These are phyloP conservation scores for Amanita polypyramis DNA, from an alignment of 768 basidiomycete genomes.

Conservation along the genomic window DNA sequence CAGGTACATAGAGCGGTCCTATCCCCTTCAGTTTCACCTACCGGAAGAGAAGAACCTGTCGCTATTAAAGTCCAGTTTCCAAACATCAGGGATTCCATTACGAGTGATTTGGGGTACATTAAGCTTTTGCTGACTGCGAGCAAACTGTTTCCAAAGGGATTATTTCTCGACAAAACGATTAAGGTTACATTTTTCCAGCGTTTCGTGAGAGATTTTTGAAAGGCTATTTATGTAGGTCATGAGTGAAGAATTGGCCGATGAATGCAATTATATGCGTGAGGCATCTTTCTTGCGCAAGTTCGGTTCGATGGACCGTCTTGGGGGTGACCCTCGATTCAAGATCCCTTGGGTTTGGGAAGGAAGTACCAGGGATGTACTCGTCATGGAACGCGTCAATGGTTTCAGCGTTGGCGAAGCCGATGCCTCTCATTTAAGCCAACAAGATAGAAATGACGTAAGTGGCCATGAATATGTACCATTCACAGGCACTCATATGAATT, in stretches of 20 bases:
- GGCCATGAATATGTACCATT: background rate
- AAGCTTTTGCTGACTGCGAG: constrained; percentile 75
- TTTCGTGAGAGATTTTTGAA: background rate
- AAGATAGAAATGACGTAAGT: constrained; percentile 63
- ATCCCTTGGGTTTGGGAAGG: constrained; percentile 83
- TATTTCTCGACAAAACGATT: constrained; percentile 86
- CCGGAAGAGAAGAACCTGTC: constrained; percentile 43
- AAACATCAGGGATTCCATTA: constrained; percentile 77
- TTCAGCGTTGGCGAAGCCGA: constrained; percentile 64
- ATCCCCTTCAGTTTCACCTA: constrained; percentile 38
- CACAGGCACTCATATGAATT: background rate
- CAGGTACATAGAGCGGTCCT: constrained; percentile 83
- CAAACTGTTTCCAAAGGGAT: constrained; percentile 71
- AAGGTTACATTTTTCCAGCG: constrained; percentile 28
- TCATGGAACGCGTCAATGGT: constrained; percentile 82
- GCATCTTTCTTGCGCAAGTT: constrained; percentile 63
- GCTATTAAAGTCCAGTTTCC: constrained; percentile 95
- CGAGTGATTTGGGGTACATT: constrained; percentile 80
- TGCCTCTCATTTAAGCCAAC: constrained; percentile 44
- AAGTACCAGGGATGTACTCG: constrained; percentile 74
- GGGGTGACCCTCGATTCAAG: constrained; percentile 57
- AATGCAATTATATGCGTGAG: constrained; percentile 85
- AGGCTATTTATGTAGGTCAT: constrained; percentile 48
- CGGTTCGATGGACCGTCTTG: constrained; percentile 35
- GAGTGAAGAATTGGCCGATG: constrained; percentile 82